Percentiles rank a stretch among this genome's conserved stretches.
Evolutionary conservation across 192 early-diverging fungal genomes (phyloP).

Genomic region (Allomyces arbusculus): DNA sequence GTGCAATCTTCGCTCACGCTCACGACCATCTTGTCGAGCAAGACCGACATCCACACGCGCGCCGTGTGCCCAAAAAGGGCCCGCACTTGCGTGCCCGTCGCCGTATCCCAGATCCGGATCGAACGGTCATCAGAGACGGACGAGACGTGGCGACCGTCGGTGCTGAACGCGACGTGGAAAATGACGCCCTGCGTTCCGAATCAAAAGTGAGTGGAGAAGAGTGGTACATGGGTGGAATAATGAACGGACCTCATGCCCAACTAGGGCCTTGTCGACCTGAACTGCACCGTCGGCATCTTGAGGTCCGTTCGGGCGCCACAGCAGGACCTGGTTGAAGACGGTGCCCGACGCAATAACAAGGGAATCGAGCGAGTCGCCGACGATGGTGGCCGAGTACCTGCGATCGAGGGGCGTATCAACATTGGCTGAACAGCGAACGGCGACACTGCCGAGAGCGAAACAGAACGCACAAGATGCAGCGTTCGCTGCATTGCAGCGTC

Average conservation of each 20-base stretch:
- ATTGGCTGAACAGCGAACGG: too few species aligned
- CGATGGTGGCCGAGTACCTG: constrained; percentile 49
- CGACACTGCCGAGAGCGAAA: too few species aligned
- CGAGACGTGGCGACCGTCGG: constrained; percentile 28
- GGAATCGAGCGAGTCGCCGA: constrained; percentile 22
- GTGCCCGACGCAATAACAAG: constrained; percentile 52
- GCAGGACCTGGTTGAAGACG: constrained; percentile 59
- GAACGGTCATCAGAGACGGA: constrained; percentile 73
- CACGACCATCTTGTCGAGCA: constrained; percentile 31
- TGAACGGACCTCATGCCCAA: constrained; percentile 20
- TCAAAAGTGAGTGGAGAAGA: neutral
- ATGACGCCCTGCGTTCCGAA: constrained; percentile 39
- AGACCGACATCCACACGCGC: constrained; percentile 57
- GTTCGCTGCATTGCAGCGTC: neutral
- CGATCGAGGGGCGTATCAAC: too few species aligned
- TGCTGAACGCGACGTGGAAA: constrained; percentile 49
- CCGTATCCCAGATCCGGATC: constrained; percentile 46
- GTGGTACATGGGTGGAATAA: neutral
- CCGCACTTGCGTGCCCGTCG: neutral
- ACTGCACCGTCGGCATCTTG: constrained; percentile 18
- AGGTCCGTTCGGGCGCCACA: constrained; percentile 34
- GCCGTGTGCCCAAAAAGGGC: constrained; percentile 53
- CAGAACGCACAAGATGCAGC: neutral
- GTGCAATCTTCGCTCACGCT: constrained; percentile 51
- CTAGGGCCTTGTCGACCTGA: constrained; percentile 23